Percentiles rank a stretch among this genome's conserved stretches.
Evolutionary conservation across 2,329 filamentous ascomycete species (phyloP).

Genomic region (Trichoderma polysporum): DNA sequence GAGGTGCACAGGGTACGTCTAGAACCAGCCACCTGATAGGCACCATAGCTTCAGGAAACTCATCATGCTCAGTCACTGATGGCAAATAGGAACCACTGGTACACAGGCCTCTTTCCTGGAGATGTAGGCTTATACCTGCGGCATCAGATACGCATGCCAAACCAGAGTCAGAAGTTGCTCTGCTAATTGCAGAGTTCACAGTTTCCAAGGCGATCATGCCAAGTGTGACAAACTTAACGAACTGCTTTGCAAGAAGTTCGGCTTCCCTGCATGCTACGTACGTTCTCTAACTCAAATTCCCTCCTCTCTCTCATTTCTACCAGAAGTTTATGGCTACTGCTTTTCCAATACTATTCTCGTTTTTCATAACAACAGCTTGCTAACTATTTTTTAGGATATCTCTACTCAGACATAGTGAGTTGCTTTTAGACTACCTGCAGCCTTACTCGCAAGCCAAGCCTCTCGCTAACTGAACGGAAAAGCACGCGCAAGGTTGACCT

Average conservation of each 20-base stretch:
- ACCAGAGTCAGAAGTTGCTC: slow-evolving; percentile 1
- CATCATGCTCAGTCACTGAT: background rate
- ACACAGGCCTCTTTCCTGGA: slow-evolving; percentile 71
- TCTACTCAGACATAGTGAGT: slow-evolving; percentile 61
- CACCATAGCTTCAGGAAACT: background rate
- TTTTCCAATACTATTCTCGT: background rate
- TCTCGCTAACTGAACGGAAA: background rate
- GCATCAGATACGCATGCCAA: background rate
- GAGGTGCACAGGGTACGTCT: slow-evolving; percentile 51
- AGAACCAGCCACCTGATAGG: background rate
- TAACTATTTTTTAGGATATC: slow-evolving; percentile 33
- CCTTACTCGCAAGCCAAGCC: background rate
- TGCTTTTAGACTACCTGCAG: background rate
- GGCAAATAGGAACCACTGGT: slow-evolving; percentile 58
- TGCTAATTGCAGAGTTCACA: background rate
- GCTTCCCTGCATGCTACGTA: slow-evolving; percentile 50
- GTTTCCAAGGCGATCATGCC: slow-evolving; percentile 46
- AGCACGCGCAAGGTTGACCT: slow-evolving; percentile 76
- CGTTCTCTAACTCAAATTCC: background rate
- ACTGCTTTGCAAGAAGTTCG: slow-evolving; percentile 54
- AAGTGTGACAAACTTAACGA: slow-evolving; percentile 57
- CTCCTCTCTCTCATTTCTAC: background rate
- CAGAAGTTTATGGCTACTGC: background rate
- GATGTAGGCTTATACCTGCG: slow-evolving; percentile 22
- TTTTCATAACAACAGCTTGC: background rate